Conservation (phyloP, 2,329 filamentous ascomycete species). For the Alternaria gaisen region DNA sequence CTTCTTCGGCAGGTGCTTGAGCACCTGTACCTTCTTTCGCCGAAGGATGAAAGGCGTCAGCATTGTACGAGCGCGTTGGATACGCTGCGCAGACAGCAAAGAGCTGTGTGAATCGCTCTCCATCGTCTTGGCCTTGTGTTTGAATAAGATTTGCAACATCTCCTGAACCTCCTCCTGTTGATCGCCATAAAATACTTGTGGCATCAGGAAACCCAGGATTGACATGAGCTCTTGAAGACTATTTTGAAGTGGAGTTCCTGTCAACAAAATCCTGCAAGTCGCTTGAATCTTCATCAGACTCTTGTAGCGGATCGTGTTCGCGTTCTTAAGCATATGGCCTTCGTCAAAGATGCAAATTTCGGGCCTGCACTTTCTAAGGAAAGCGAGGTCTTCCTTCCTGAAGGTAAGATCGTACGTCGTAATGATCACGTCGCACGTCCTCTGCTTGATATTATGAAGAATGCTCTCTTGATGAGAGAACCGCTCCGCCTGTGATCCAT, state of each 20-base stretch:
- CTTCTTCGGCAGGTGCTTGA: slow-evolving; percentile 83
- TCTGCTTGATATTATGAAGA: slow-evolving; percentile 67
- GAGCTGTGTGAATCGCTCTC: slow-evolving; percentile 76
- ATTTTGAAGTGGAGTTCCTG: slow-evolving; percentile 92
- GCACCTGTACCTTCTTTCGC: slow-evolving; percentile 89
- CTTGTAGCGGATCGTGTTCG: slow-evolving; percentile 80
- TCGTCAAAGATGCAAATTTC: slow-evolving; percentile 84
- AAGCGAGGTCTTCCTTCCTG: slow-evolving; percentile 68
- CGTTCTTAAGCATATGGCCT: slow-evolving; percentile 92
- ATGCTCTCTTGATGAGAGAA: slow-evolving; percentile 73
- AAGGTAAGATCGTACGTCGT: slow-evolving; percentile 75
- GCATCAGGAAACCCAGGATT: slow-evolving; percentile 93
- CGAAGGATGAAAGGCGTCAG: slow-evolving; percentile 94
- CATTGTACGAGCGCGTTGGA: slow-evolving; percentile 87
- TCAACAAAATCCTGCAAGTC: slow-evolving; percentile 85
- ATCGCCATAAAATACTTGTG: slow-evolving; percentile 75
- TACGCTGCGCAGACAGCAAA: slow-evolving; percentile 85
- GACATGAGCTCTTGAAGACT: slow-evolving; percentile 92
- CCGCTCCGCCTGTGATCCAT: slow-evolving; percentile 74
- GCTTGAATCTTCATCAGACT: slow-evolving; percentile 80
- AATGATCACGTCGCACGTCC: slow-evolving; percentile 70
- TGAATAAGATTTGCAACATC: slow-evolving; percentile 86
- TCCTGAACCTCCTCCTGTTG: slow-evolving; percentile 73
- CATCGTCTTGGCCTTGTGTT: slow-evolving; percentile 85
- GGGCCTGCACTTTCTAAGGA: slow-evolving; percentile 66